Evolutionary conservation across 306 rosid genomes (phyloP).

Genomic region (Cicer yamashitae): DNA sequence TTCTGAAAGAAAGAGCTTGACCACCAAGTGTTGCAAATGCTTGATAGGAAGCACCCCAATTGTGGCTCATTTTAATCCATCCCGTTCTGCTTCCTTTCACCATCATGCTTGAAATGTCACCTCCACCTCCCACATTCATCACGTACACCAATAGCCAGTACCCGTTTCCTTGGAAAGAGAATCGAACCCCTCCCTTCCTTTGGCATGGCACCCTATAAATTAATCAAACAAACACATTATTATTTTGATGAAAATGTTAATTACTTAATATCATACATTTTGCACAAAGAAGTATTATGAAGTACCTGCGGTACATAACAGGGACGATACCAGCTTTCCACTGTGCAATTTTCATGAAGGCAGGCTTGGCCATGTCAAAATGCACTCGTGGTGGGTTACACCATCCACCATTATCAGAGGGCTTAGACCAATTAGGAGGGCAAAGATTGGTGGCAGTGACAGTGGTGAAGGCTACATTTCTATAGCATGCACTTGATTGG

Average conservation of each 20-base stretch:
- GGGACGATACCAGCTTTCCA: constrained; percentile 90
- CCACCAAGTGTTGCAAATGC: constrained; percentile 78
- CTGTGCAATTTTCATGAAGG: constrained; percentile 84
- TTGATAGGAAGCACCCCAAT: constrained; percentile 97
- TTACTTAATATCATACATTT: too few species aligned
- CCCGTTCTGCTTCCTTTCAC: constrained; percentile 86
- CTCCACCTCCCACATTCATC: constrained; percentile 96
- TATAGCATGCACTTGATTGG: constrained; percentile 59
- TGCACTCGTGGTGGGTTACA: constrained; percentile 89
- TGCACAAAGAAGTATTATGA: not conserved
- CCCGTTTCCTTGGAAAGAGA: constrained; percentile 87
- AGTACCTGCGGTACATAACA: constrained; percentile 73
- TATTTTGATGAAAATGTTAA: not conserved
- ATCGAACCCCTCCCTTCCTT: constrained; percentile 66
- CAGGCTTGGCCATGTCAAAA: constrained; percentile 93
- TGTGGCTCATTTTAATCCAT: constrained; percentile 91
- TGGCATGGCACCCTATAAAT: constrained; percentile 72
- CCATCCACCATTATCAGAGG: constrained; percentile 87
- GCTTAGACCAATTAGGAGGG: constrained; percentile 80
- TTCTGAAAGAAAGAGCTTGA: constrained; percentile 77
- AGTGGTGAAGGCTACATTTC: constrained; percentile 55
- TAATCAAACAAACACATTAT: constrained; percentile 1
- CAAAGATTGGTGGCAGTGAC: constrained; percentile 92
- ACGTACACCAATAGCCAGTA: constrained; percentile 90
- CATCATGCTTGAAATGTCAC: constrained; percentile 70